Conservation (phyloP, 1,284 basidiomycete genomes). For the Heterobasidion parviporum region DNA sequence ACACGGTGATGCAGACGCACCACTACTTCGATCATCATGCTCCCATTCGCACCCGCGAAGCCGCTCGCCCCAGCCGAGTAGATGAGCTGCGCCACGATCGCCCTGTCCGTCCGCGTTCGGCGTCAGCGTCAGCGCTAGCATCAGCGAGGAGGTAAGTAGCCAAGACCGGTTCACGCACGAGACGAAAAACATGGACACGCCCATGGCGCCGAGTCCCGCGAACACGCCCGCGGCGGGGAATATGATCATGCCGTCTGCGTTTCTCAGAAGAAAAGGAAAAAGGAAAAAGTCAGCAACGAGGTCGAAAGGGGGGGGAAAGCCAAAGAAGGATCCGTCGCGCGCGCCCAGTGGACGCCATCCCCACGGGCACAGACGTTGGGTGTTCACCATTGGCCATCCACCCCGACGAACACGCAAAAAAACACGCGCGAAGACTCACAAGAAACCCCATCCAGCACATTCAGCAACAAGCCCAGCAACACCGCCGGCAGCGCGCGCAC, state of each 20-base stretch:
- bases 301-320: too few relatives aligned
- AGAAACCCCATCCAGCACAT: slow-evolving; percentile 89
- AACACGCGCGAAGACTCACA: slow-evolving; percentile 33
- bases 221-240: slow-evolving; percentile 86
- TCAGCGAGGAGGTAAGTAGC: neutral
- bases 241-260: slow-evolving; percentile 78
- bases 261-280: too few relatives aligned
- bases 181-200: slow-evolving; percentile 94
- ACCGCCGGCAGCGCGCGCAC: slow-evolving; percentile 71
- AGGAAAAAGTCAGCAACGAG: too few relatives aligned
- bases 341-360: too few relatives aligned
- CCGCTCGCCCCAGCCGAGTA: slow-evolving; percentile 86
- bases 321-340: too few relatives aligned
- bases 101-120: slow-evolving; percentile 22
- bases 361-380: neutral
- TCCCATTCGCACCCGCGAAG: slow-evolving; percentile 87
- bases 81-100: slow-evolving; percentile 76
- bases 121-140: too few relatives aligned
- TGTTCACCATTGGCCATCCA: too few relatives aligned
- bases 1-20: slow-evolving; percentile 35
- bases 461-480: slow-evolving; percentile 79
- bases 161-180: slow-evolving; percentile 34
- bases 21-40: slow-evolving; percentile 99
- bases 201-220: slow-evolving; percentile 75
- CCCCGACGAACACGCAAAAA: too few relatives aligned